Conservation (phyloP, 768 basidiomycete genomes). For the Russula sp. region DNA sequence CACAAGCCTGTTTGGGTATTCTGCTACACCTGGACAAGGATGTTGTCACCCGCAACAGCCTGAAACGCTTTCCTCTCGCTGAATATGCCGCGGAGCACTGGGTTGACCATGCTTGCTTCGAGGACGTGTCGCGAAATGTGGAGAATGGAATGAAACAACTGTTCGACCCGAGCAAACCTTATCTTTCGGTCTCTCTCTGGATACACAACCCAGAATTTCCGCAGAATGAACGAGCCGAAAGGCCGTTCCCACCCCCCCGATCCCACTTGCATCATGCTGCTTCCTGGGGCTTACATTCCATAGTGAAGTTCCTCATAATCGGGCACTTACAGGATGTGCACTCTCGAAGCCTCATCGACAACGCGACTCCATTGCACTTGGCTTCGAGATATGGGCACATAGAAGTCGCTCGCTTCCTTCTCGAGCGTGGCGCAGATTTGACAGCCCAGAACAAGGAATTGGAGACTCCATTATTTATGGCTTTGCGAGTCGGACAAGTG, state of each 20-base stretch:
- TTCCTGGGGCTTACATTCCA: neutral
- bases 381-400: neutral
- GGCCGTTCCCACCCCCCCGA: neutral
- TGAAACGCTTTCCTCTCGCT: too few species aligned
- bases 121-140: too few species aligned
- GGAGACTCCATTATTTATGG: neutral
- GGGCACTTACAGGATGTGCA: neutral
- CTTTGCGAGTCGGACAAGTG: neutral
- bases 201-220: too few species aligned
- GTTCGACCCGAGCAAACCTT: too few species aligned
- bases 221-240: neutral
- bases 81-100: too few species aligned
- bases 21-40: neutral
- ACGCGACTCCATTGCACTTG: neutral
- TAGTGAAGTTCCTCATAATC: neutral
- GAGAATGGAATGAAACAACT: too few species aligned
- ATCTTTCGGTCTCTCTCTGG: too few species aligned
- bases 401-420: neutral
- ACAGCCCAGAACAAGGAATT: neutral
- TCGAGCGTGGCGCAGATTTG: neutral
- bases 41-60: neutral
- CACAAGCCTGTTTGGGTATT: neutral
- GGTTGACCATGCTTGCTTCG: too few species aligned
- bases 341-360: neutral
- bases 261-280: neutral